A percentile compares a stretch with the other conserved stretches of the same genome.
Evolutionary conservation across 2,329 filamentous ascomycete species (phyloP).

Genomic region (Microcera coccophila): DNA sequence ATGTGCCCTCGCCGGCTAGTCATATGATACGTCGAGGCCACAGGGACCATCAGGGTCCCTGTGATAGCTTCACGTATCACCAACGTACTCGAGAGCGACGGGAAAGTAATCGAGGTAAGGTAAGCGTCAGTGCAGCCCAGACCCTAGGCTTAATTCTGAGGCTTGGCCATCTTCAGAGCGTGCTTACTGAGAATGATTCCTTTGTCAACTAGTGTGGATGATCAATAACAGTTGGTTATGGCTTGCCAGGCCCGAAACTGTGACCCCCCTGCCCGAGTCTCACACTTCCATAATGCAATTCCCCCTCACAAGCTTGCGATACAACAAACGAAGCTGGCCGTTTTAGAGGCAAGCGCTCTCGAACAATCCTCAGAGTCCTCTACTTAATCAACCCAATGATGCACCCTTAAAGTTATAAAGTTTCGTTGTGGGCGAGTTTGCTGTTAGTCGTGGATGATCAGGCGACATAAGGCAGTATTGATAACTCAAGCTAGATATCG

Average conservation of each 20-base stretch:
- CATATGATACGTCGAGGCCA: no score
- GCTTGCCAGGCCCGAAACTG: conserved; percentile 21
- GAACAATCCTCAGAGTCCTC: conserved; percentile 1
- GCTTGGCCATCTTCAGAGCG: conserved; percentile 67
- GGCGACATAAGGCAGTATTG: neutral
- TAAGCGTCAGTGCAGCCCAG: conserved; percentile 84
- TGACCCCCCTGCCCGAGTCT: conserved; percentile 8
- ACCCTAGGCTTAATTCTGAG: conserved; percentile 74
- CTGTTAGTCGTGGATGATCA: no score
- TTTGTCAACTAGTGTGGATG: neutral
- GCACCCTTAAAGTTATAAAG: conserved; percentile 42
- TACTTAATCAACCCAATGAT: conserved; percentile 25
- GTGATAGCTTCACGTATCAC: no score
- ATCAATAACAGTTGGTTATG: conserved; percentile 3
- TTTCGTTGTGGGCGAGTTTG: conserved; percentile 42
- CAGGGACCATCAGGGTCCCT: no score
- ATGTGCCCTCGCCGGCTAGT: no score
- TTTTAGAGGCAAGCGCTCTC: conserved; percentile 1
- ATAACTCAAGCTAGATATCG: conserved; percentile 39
- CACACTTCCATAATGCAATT: conserved; percentile 7
- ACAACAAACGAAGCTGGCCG: conserved; percentile 2
- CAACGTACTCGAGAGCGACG: conserved; percentile 42
- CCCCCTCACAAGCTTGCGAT: conserved; percentile 2
- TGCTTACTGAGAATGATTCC: conserved; percentile 82
- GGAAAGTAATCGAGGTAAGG: conserved; percentile 75